Evolutionary conservation across 2,329 filamentous ascomycete species (phyloP).

Genomic region (Colletotrichum sp.): DNA sequence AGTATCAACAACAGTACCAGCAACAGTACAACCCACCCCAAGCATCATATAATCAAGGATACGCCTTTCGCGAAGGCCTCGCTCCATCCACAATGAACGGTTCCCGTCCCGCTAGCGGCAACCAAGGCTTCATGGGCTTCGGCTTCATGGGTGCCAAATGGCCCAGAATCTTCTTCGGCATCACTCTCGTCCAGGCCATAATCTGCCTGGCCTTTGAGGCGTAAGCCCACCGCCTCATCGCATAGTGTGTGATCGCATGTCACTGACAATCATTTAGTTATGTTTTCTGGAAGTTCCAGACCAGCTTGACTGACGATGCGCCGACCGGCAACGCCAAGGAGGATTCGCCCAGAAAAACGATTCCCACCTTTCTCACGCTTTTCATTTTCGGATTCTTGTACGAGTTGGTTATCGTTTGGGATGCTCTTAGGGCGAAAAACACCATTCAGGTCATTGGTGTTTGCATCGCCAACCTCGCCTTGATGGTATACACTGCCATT

Average conservation of each 20-base stretch:
- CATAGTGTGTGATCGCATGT: not conserved
- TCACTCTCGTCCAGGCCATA: slow-evolving; percentile 77
- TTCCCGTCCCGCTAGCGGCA: slow-evolving; percentile 25
- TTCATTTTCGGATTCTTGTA: slow-evolving; percentile 99
- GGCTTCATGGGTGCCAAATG: slow-evolving; percentile 84
- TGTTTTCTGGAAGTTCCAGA: slow-evolving; percentile 87
- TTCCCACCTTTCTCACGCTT: slow-evolving; percentile 93
- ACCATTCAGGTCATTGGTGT: slow-evolving; percentile 98
- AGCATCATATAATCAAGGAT: slow-evolving; percentile 30
- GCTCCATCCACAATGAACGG: slow-evolving; percentile 33
- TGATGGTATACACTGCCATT: slow-evolving; percentile 91
- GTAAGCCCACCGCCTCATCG: slow-evolving; percentile 56
- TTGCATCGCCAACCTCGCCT: slow-evolving; percentile 88
- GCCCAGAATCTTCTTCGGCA: slow-evolving; percentile 84
- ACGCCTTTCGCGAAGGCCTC: slow-evolving; percentile 41
- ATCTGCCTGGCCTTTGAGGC: slow-evolving; percentile 85
- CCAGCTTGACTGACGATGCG: slow-evolving; percentile 46
- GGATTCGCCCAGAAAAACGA: slow-evolving; percentile 69
- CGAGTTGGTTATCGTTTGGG: slow-evolving; percentile 87
- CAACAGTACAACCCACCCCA: slow-evolving; percentile 21
- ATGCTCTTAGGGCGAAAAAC: slow-evolving; percentile 93
- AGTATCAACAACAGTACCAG: slow-evolving; percentile 24
- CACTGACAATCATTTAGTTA: slow-evolving; percentile 62
- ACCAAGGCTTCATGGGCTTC: slow-evolving; percentile 39
- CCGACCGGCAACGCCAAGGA: slow-evolving; percentile 40